A percentile compares a stretch with the other conserved stretches of the same genome.
Conservation (phyloP, 371 early-diverging fungal genomes). For the Saksenaea oblongispora region DNA sequence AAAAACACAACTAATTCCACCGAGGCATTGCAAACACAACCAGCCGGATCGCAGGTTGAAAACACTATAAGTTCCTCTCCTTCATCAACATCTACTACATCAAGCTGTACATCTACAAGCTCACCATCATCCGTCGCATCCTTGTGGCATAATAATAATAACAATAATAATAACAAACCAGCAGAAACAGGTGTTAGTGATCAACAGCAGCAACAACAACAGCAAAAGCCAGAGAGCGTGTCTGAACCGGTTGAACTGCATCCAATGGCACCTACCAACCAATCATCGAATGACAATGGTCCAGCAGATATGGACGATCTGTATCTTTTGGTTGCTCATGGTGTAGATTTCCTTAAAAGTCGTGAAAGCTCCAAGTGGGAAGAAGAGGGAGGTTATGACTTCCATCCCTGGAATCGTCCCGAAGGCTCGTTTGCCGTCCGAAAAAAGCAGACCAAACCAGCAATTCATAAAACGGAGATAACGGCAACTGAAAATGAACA, state of each 20-base stretch:
- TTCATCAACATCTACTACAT: conserved; percentile 4
- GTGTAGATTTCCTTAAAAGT: conserved; percentile 41
- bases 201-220: neutral
- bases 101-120: neutral
- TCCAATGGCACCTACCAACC: neutral
- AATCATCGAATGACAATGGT: neutral
- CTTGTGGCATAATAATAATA: neutral
- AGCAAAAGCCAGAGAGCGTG: neutral
- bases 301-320: conserved; percentile 23
- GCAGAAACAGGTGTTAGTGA: neutral
- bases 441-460: conserved; percentile 13
- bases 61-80: conserved; percentile 4
- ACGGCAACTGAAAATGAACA: neutral
- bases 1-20: neutral
- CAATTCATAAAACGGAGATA: conserved; percentile 1
- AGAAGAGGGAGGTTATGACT: conserved; percentile 52
- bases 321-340: conserved; percentile 41
- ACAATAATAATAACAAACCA: neutral
- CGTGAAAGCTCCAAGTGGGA: conserved; percentile 50
- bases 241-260: conserved; percentile 1
- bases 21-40: neutral
- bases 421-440: conserved; percentile 46
- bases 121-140: conserved; percentile 3
- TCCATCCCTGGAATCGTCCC: conserved; percentile 53
- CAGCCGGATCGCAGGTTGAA: neutral